Conservation (phyloP, 2,329 filamentous ascomycete genomes). For the Sclerotinia spermophila region DNA sequence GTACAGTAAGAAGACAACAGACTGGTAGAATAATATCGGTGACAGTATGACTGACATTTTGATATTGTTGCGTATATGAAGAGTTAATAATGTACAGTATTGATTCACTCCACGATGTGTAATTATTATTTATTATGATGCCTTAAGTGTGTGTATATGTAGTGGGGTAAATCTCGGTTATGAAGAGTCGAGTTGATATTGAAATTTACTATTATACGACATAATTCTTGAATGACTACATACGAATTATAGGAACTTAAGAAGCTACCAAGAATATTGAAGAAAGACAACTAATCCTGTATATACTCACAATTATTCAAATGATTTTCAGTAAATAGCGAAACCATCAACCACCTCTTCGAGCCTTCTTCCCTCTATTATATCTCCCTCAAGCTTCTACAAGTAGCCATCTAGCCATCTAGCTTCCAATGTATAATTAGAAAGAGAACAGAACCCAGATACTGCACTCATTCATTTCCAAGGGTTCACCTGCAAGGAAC, state of each 20-base stretch:
- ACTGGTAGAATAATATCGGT: not conserved
- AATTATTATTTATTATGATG: not conserved
- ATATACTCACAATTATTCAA: not conserved
- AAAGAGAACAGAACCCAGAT: not conserved
- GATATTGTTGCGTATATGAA: not conserved
- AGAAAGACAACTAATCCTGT: not conserved
- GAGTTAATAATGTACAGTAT: not conserved
- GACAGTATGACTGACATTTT: not conserved
- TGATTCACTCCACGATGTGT: not conserved
- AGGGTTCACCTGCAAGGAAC: slow-evolving; percentile 10
- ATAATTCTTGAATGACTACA: not conserved
- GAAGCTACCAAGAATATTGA: not conserved
- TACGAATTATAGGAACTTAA: too few species aligned
- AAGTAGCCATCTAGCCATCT: not conserved
- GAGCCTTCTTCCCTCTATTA: not conserved
- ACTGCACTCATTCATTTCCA: not conserved
- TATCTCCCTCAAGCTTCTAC: not conserved
- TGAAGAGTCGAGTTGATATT: not conserved
- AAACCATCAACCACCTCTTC: not conserved
- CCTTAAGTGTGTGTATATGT: not conserved
- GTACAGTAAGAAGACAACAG: too few species aligned
- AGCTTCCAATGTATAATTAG: not conserved
- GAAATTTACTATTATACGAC: too few species aligned
- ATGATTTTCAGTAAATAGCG: too few species aligned
- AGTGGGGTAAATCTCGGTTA: not conserved